Base-by-base conservation (phyloP, 2,329 filamentous ascomycete genomes). In the Pestalotiopsis fici region DNA sequence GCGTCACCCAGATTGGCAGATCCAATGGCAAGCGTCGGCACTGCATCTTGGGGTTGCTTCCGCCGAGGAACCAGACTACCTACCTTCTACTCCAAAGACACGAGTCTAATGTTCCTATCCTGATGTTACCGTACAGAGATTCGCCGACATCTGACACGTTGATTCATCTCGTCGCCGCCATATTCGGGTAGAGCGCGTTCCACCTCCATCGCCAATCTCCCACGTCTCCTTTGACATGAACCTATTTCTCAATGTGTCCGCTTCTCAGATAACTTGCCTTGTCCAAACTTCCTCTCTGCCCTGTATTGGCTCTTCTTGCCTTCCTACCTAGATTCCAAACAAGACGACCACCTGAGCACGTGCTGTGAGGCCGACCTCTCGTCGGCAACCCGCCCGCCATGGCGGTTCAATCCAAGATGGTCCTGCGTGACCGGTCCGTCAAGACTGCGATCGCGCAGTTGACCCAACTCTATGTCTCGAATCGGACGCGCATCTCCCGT, bases 401-500 rank as follows among this genome's bases (percentile, higher is more conserved):
- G 93, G 91, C 91, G 68, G 88, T 83, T 67, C 91, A 91, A 77
- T 95, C 93, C 64, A 95, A 94, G 78, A 82, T 94, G 69, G 82
- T 86, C 60, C 83, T 90, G 50, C 82, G 83, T 69, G 88, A 92
- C 72, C 87, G 88, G 72, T 90, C 88, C 67, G 76, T 95, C 75
- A 88, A 90, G 74, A 84, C 85, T 76, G 80, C 91, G 73, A 80
- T 95, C 76, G 85, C 88, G 69, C 86, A 90, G 72, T 83, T 97
- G 69, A 91, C 91, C 2, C 80, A 85, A 63, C 86, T 94, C 61
- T 97, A 97, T 80, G 85, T 95, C 70, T 86, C 87, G 69, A 90
- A 97, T 81, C 93, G 94, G 73, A 93, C 90, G 63, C 89, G 89
- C 72, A 94, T 97, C 79, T 95, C 93, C 25, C 91, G 93, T 75